Base-by-base conservation (phyloP, 2,329 filamentous ascomycete genomes). In the Claviceps monticola region DNA sequence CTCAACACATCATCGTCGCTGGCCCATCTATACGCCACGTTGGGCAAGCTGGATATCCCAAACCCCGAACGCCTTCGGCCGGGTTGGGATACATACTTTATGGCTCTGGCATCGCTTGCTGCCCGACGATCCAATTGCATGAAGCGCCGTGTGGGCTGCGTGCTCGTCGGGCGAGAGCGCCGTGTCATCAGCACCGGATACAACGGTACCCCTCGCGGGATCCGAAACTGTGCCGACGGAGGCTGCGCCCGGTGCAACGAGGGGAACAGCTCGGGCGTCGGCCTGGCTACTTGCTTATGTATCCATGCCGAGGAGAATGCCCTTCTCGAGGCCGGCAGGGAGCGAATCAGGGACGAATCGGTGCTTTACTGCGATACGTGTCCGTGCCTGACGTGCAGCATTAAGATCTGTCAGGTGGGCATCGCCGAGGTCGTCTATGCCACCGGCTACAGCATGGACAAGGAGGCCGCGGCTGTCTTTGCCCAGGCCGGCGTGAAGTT, bases 301-400 rank as follows among this genome's bases (percentile, higher is more conserved):
- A 80, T 98, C n/a, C 93, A 98, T 66, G 93, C 93, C 1, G 93
- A 98, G 71, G 93, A 98, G 70, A 98, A 98, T 66, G 93, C 93
- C 1, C 75, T 98, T 53, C 75, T 98, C 9, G 93, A 98, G 72
- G 93, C 93, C 19, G 93, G 93, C 0, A 76, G 93, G 59, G 93
- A 97, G 68, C 77, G 93, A 53, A 88, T 98, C 58, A 75, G 88
- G 19, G 84, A 88, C 51, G 86, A 83, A 4, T 80, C 86, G 39
- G 86, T 88, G 48, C 72, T 98, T 26, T 98, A 96, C 69, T 96
- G 90, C 68, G 88, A 96, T 64, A 96, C 90, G 58, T 98, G 93
- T 67, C 93, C 93, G 4, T 98, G 93, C 65, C 73, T 98, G 66
- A 98, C 93, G 2, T 98, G 93, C 68, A 95, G 88, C 61, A 95